Conservation (phyloP, 345 rosid genomes). For the Hibiscus syriacus region DNA sequence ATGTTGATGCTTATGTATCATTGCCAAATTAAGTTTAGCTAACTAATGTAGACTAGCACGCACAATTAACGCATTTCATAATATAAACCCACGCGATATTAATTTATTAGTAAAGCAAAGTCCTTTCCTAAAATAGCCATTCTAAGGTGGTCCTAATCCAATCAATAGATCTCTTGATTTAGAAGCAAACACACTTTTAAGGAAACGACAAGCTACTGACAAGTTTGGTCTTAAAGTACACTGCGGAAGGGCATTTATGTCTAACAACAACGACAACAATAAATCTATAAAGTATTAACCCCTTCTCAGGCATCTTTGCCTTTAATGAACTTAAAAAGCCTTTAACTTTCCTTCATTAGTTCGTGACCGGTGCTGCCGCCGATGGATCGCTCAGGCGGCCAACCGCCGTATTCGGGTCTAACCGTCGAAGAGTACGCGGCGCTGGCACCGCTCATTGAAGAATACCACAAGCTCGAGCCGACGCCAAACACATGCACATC, state of each 20-base stretch:
- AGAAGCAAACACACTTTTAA: neutral
- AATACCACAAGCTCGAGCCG: constrained; percentile 50
- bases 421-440: constrained; percentile 39
- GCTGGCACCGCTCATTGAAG: constrained; percentile 43
- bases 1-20: neutral
- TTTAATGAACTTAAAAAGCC: neutral
- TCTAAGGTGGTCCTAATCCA: neutral
- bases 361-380: neutral
- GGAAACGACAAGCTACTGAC: neutral
- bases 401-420: constrained; percentile 35
- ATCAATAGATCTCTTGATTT: neutral
- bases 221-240: neutral
- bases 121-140: neutral
- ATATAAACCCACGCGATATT: neutral
- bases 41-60: neutral
- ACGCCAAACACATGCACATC: constrained; percentile 57
- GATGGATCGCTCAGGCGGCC: neutral
- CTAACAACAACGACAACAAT: neutral
- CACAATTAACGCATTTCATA: too few species aligned
- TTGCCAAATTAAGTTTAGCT: neutral
- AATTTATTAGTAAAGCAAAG: neutral
- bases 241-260: constrained; percentile 4
- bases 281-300: neutral
- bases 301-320: neutral
- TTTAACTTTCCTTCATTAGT: neutral